phyloP scores from a whole-genome alignment of 768 basidiomycete genomes.

The Suillus variegatus region DNA sequence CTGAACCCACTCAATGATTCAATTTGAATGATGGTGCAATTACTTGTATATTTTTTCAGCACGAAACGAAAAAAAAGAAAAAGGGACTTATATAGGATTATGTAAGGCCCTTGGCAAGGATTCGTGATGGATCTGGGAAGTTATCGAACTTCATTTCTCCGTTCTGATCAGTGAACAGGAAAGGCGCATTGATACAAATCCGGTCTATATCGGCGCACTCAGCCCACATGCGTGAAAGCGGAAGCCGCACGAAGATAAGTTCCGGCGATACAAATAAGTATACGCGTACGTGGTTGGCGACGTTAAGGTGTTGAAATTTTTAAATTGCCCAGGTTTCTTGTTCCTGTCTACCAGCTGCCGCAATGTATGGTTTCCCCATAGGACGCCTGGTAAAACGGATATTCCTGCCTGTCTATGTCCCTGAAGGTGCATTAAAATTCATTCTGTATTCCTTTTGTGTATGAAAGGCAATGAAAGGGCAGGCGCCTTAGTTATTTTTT shows the following conservation, averaged over 20 bases:
- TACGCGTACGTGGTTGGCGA: background rate
- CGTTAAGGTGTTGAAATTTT: background rate
- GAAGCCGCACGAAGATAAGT: background rate
- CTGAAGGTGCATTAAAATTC: background rate
- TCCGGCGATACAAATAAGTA: background rate
- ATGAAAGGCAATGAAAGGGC: background rate
- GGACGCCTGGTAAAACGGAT: background rate
- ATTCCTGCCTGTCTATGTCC: background rate
- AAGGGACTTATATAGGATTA: background rate
- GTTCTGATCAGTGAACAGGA: slow-evolving; percentile 1
- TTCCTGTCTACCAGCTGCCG: background rate
- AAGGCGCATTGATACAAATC: background rate
- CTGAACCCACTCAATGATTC: background rate
- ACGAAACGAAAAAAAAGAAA: background rate
- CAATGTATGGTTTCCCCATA: background rate
- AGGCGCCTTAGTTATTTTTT: background rate
- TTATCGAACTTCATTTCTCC: background rate
- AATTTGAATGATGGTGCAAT: too few species aligned
- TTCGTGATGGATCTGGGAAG: background rate
- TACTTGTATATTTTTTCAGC: background rate
- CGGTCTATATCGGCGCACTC: background rate
- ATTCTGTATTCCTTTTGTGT: background rate
- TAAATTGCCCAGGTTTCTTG: background rate
- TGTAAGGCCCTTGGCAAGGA: background rate
- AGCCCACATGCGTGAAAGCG: background rate